Conservation (phyloP, 129 eudicot genomes). For the Centrapalus pauciflorus region DNA sequence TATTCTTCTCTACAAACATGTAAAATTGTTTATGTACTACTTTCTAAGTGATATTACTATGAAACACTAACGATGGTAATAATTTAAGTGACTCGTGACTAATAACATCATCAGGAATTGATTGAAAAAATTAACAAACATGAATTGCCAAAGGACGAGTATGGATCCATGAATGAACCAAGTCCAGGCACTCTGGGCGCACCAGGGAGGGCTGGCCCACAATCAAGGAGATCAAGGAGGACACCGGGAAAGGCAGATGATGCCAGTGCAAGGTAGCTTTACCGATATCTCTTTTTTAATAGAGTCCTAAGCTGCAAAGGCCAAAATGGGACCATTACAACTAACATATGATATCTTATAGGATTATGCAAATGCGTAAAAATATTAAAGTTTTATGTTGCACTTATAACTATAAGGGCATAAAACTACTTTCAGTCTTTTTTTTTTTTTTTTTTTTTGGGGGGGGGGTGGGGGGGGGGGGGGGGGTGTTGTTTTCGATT, state of each 20-base stretch:
- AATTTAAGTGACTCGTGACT: neutral
- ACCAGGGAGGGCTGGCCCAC: slow-evolving; percentile 44
- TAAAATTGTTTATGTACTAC: neutral
- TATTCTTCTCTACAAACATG: slow-evolving; percentile 1
- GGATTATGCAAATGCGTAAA: too few relatives aligned
- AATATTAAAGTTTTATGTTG: too few relatives aligned
- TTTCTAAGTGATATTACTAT: neutral
- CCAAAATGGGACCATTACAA: too few relatives aligned
- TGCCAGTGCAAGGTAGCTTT: slow-evolving; percentile 61
- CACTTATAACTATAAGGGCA: too few relatives aligned
- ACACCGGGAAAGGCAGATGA: slow-evolving; percentile 78
- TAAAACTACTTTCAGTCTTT: too few relatives aligned
- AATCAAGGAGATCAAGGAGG: slow-evolving; percentile 85
- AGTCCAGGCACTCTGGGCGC: slow-evolving; percentile 16
- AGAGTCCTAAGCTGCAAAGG: neutral
- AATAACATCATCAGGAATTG: slow-evolving; percentile 50
- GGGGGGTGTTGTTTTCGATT: too few relatives aligned
- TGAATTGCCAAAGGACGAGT: slow-evolving; percentile 73
- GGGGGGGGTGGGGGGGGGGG: too few relatives aligned
- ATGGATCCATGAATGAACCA: slow-evolving; percentile 55
- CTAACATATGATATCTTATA: too few relatives aligned
- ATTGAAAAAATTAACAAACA: slow-evolving; percentile 72
- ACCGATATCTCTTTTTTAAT: neutral
- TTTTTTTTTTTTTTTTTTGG: too few relatives aligned
- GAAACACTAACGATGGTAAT: neutral